Evolutionary conservation across 2,329 filamentous ascomycete species (phyloP), one percentile per base, ranked within the genome.

Genomic region (Verticillium longisporum): DNA sequence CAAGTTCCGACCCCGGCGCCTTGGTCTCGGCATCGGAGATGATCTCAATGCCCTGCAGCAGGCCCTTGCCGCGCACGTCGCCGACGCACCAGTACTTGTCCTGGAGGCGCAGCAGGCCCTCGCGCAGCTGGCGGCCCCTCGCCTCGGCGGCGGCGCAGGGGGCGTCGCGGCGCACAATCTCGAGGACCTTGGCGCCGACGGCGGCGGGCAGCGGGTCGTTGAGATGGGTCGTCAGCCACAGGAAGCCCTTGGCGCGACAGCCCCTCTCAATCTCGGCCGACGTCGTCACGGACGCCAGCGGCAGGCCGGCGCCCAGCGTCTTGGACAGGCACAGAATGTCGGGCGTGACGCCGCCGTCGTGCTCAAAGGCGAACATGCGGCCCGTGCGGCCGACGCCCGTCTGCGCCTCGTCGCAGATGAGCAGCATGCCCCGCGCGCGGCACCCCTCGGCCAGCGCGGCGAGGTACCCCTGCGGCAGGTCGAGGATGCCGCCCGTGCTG

Each of bases 391-490:
- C 83, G 2, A 87, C 74, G 0, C 80, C 83, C 0, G 84, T 86
- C 70, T 86, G 84, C 0, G 84, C 83, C 67, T 86, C 84, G 63
- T 87, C 84, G 15, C 86, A 70, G 55, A 87, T 86, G 6, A 86
- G 67, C 2, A 87, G 74, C 78, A 86, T 84, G 2, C 77, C 80
- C 1, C 84, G 76, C 63, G 77, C 78, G 61, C 79, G 74, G 67
- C 83, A 87, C 60, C 86, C 77, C 1, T 69, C 66, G 60, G 77
- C 78, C 66, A 88, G 73, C 0, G 77, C 77, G 60, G 74, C 74
- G 18, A 88, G 72, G 65, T 88, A 88, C 0, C 85, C 85, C 1
- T 69, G 61, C 0, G 85, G 84, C 0, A 83, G 74, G 1, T 78
- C 79, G 14, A 82, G 75, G 68, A 88, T 84, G 1, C 86, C 86